phyloP scores from a whole-genome alignment of 73 alveolate species.

The Durusdinium trenchii region DNA sequence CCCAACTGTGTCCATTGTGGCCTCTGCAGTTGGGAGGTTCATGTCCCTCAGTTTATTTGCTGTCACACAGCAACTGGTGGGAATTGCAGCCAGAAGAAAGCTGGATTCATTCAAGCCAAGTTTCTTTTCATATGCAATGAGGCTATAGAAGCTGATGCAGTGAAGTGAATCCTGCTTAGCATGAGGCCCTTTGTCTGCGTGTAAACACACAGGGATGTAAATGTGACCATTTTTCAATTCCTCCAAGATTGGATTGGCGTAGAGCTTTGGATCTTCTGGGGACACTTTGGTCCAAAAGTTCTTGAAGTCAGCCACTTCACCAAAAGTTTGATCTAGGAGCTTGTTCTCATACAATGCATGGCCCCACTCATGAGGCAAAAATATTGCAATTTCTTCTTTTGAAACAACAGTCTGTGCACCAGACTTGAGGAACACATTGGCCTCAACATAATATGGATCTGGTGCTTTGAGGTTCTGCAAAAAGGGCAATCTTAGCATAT shows the following conservation, averaged over 20 bases:
- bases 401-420: neutral
- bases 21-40: neutral
- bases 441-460: neutral
- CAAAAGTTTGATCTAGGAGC: neutral
- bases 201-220: neutral
- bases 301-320: neutral
- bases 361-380: slow-evolving; percentile 28
- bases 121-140: neutral
- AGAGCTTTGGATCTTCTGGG: neutral
- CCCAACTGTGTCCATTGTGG: slow-evolving; percentile 14
- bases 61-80: neutral
- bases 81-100: neutral
- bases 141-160: neutral
- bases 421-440: neutral
- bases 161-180: neutral
- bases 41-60: neutral
- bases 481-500: neutral
- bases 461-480: neutral
- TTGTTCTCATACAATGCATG: neutral
- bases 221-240: neutral
- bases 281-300: neutral
- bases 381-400: neutral
- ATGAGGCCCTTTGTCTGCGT: slow-evolving; percentile 49
- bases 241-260: neutral
- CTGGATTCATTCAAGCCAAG: neutral